Evolutionary conservation across 148 eudicot species (phyloP), one percentile per base, ranked within the genome.

Genomic region (Hydrangea macrophylla): DNA sequence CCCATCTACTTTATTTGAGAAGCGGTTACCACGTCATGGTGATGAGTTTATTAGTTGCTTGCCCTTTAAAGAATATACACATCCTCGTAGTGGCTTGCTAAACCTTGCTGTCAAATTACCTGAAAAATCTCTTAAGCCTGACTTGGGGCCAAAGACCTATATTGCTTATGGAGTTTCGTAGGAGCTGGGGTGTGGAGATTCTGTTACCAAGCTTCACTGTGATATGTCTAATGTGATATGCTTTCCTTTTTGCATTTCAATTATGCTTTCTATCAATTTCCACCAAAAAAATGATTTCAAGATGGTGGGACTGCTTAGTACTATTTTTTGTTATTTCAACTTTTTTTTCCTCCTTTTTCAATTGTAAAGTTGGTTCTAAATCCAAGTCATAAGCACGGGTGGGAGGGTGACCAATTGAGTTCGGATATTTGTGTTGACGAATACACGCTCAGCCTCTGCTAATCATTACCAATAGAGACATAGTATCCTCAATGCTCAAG

Each of bases 41-140:
- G 89, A 79, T 45, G 95, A 89, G 73, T 86, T 86, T 55, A 64
- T 79, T 48, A 76, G 63, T 71, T 77, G 87, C 72, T 75, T 89
- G 78, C 91, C 95, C 10, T 89, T 84, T 61, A 89, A 89, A 77
- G 84, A 86, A 66, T 86, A 89, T 80, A 84, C 95, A 26, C 87
- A 84, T 75, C 87, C 89, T 28, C 58, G 44, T 7, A 44, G 58
- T 35, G 87, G 95, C 48, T 15, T 73, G 72, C 79, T 86, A 13
- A 89, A 89, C 68, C 84, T 89, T 61, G 87, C 87, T 40, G 72
- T 64, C 55, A 86, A 70, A 68, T 75, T 86, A 58, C 95, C 91
- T 2, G 32, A 33, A 0, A 23, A 48, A 0, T 60, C 72, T 61
- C 57, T 84, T 68, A 82, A 80, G 79, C 95, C 91, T 48, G 91